Evolutionary conservation across 2,329 filamentous ascomycete species (phyloP).

Genomic region (Phyllachora maydis): DNA sequence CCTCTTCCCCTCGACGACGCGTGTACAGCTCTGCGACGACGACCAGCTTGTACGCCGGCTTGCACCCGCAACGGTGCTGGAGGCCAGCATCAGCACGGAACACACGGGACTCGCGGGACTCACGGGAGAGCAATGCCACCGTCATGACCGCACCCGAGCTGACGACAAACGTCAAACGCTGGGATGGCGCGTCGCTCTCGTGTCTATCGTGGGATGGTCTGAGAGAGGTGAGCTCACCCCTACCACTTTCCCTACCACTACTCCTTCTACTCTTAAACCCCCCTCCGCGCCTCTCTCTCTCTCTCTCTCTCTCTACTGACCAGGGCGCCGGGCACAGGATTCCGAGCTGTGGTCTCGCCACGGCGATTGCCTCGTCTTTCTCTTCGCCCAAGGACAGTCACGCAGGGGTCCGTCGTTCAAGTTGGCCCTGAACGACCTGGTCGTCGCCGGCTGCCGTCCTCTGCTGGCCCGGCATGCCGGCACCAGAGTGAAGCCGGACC

Average conservation of each 20-base stretch:
- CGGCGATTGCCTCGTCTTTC: slow-evolving; percentile 49
- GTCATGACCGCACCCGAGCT: too few species aligned
- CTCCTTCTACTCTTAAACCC: too few species aligned
- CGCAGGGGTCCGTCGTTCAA: slow-evolving; percentile 46
- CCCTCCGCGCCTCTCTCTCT: too few species aligned
- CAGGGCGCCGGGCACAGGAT: slow-evolving; percentile 39
- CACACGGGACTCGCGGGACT: too few species aligned
- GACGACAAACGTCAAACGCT: slow-evolving; percentile 23
- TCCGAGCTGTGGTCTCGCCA: slow-evolving; percentile 46
- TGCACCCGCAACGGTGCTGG: too few species aligned
- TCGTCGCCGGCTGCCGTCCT: slow-evolving; percentile 34
- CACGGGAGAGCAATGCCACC: too few species aligned
- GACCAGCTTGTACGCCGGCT: too few species aligned
- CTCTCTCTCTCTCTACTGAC: slow-evolving; percentile 1
- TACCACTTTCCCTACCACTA: too few species aligned
- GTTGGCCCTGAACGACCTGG: slow-evolving; percentile 35
- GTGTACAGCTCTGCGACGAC: too few species aligned
- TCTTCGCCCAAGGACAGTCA: slow-evolving; percentile 46
- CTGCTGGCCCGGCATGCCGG: slow-evolving; percentile 21
- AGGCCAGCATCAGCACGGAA: too few species aligned
- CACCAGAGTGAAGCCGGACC: slow-evolving; percentile 2
- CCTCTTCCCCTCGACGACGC: too few species aligned
- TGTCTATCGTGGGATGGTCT: slow-evolving; percentile 23
- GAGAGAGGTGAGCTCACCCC: slow-evolving; percentile 18
- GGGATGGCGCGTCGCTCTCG: slow-evolving; percentile 25